Evolutionary conservation across 2,329 filamentous ascomycete species (phyloP).

Genomic region (Aspergillus aculeatinus): DNA sequence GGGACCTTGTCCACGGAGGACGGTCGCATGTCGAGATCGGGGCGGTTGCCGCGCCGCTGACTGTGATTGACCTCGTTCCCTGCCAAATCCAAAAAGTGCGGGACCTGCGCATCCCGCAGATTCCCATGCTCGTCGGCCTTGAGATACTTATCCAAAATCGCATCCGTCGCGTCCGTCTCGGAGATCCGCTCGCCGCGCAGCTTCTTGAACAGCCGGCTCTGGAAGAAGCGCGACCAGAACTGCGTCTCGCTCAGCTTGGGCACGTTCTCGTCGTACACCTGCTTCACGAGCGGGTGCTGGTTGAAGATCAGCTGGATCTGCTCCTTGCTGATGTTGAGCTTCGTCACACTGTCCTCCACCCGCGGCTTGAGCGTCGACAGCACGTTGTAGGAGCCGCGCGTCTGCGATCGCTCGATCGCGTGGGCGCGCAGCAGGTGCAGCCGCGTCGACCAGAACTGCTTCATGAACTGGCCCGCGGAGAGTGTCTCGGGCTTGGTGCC

Average conservation of each 20-base stretch:
- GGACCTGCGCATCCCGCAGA: constrained; percentile 62
- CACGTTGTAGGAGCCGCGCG: constrained; percentile 88
- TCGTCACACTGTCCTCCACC: constrained; percentile 70
- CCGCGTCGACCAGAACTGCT: constrained; percentile 92
- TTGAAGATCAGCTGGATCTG: constrained; percentile 91
- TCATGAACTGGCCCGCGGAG: constrained; percentile 75
- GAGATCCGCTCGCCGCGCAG: constrained; percentile 84
- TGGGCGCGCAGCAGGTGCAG: constrained; percentile 83
- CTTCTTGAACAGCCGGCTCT: constrained; percentile 85
- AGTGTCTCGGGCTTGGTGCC: constrained; percentile 82
- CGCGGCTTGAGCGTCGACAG: constrained; percentile 83
- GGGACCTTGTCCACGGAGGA: constrained; percentile 72
- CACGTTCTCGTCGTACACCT: constrained; percentile 90
- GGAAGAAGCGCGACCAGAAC: constrained; percentile 95
- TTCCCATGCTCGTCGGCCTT: constrained; percentile 64
- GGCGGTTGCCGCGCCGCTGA: constrained; percentile 79
- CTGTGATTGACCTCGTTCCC: constrained; percentile 95
- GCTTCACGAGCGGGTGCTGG: constrained; percentile 86
- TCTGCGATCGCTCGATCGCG: constrained; percentile 84
- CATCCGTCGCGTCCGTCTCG: constrained; percentile 73
- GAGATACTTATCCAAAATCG: constrained; percentile 82
- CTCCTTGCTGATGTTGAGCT: constrained; percentile 82
- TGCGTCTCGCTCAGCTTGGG: constrained; percentile 74
- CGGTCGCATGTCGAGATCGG: constrained; percentile 87
- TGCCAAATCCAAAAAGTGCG: constrained; percentile 86